These are phyloP conservation scores for Schizonepeta tenuifolia DNA, from an alignment of 257 asterid species.

Conservation along the genomic window DNA sequence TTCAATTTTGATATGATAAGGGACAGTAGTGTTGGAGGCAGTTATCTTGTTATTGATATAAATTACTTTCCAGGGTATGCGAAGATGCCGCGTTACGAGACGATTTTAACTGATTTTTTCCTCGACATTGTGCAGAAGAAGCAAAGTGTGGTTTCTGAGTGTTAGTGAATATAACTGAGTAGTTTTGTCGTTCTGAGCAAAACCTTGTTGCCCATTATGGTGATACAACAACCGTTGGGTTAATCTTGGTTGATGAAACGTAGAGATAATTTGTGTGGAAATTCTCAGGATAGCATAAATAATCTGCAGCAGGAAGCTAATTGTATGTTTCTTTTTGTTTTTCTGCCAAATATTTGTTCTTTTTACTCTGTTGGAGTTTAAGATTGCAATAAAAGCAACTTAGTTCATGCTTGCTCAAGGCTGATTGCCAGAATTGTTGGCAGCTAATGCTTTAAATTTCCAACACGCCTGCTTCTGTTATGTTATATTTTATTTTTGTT, in stretches of 20 bases:
- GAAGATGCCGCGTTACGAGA: constrained; percentile 71
- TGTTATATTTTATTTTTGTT: constrained; percentile 5
- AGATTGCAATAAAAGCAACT: constrained; percentile 33
- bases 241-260: constrained; percentile 16
- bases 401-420: constrained; percentile 18
- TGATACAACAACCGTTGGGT: too few relatives aligned
- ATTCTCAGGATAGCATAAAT: constrained; percentile 18
- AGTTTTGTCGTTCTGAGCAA: not conserved
- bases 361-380: constrained; percentile 29
- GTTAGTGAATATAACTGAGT: constrained; percentile 19
- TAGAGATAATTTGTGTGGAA: constrained; percentile 7
- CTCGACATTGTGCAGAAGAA: constrained; percentile 53
- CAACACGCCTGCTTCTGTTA: not conserved
- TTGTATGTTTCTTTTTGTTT: constrained; percentile 10
- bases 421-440: constrained; percentile 27
- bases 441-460: constrained; percentile 27
- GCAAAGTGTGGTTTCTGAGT: constrained; percentile 30
- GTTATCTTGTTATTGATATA: constrained; percentile 77
- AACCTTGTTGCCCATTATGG: not conserved
- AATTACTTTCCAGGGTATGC: constrained; percentile 90
- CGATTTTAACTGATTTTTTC: constrained; percentile 65
- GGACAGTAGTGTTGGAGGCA: constrained; percentile 49
- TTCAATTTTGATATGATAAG: constrained; percentile 86
- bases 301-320: constrained; percentile 17
- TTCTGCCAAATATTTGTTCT: constrained; percentile 14